Evolutionary conservation across 352 stramenopile genomes (phyloP), one percentile per base, ranked within the genome.

Genomic region (Pythium plurisporium): DNA sequence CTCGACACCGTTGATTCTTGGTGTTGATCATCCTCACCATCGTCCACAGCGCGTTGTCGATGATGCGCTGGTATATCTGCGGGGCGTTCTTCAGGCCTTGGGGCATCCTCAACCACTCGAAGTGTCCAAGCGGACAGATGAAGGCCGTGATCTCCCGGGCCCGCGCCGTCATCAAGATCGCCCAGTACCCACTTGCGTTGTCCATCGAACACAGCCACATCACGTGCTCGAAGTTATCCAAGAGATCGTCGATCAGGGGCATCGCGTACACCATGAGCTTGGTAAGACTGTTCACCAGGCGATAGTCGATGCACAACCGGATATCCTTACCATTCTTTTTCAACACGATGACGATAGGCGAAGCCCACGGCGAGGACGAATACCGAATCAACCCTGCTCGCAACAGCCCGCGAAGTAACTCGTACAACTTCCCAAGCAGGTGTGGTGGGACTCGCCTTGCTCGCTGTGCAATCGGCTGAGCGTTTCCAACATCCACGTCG

Each of bases 361-460:
- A n/a, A n/a, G n/a, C n/a, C n/a, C n/a, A n/a, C n/a, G 34, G 55
- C 8, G 55, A 62, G 4, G 4, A 58, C 1, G 59, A 68, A 0
- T 42, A 33, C 2, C 22, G 15, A 30, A 65, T 65, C 20, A 72
- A 61, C 17, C 42, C 47, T 2, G 63, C 48, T 0, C 23, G 5
- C 1, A 76, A 34, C 3, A 68, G 22, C 19, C 57, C 68, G 25
- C 67, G 55, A 4, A 76, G 22, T n/a, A 72, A 27, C 26, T 70
- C 36, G 2, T 44, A 64, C n/a, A 72, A 0, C 26, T 66, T 66
- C 10, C 62, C 59, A 0, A 49, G 25, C 14, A 59, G 59, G 9
- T 69, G 40, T 4, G 57, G 46, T 0, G 63, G 46, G 2, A 72
- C 40, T 33, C 54, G 40, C 0, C 63, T 34, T 0, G 59, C 51